Evolutionary conservation across 2,329 filamentous ascomycete species (phyloP).

Genomic region (Pestalotiopsis sp.): DNA sequence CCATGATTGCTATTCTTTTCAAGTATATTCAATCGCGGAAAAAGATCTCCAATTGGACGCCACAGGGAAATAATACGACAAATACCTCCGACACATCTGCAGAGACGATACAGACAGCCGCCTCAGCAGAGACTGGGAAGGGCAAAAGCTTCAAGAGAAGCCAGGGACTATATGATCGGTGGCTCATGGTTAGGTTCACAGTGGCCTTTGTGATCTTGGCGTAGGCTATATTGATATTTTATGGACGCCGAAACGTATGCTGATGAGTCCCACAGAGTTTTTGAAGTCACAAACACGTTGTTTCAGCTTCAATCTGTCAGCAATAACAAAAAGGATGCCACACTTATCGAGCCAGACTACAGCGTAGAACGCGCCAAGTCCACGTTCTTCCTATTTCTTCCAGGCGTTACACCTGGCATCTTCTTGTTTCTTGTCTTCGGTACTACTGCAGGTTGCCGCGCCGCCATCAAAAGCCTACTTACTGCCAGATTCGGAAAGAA

Average conservation of each 20-base stretch:
- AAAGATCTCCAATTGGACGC: constrained; percentile 27
- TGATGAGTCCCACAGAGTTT: constrained; percentile 18
- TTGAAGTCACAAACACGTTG: constrained; percentile 29
- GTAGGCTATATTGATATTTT: constrained; percentile 16
- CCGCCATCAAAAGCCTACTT: constrained; percentile 18
- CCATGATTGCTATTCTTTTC: constrained; percentile 26
- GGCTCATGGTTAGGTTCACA: constrained; percentile 31
- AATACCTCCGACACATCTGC: neutral
- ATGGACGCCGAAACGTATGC: neutral
- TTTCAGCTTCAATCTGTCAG: constrained; percentile 27
- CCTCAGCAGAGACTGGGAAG: neutral
- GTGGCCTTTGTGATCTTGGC: constrained; percentile 26
- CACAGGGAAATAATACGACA: neutral
- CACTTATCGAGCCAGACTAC: constrained; percentile 15
- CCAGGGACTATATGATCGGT: constrained; percentile 27
- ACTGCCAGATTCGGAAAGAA: constrained; percentile 2
- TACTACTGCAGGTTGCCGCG: constrained; percentile 19
- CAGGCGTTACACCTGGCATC: constrained; percentile 20
- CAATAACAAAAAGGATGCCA: constrained; percentile 20
- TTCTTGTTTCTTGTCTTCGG: constrained; percentile 23
- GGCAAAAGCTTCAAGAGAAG: neutral
- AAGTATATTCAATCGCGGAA: constrained; percentile 25
- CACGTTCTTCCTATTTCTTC: constrained; percentile 20
- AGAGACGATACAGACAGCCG: neutral
- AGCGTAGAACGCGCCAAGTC: constrained; percentile 17